These are phyloP conservation scores for Datisca glomerata DNA, from an alignment of 306 rosid species.

Conservation along the genomic window DNA sequence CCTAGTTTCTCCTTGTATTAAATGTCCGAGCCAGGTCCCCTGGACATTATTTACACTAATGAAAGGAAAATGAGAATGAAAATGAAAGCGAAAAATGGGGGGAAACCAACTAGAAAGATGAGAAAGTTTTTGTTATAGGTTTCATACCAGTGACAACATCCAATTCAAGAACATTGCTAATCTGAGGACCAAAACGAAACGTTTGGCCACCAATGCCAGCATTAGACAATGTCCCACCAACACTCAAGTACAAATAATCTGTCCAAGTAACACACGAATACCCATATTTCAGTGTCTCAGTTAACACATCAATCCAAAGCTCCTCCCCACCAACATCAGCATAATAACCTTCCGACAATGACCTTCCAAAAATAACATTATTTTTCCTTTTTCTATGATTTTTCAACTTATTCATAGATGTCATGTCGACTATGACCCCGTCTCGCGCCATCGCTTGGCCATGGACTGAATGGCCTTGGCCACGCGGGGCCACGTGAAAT, in stretches of 20 bases:
- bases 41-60: too few relatives aligned
- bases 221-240: conserved; percentile 84
- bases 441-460: conserved; percentile 56
- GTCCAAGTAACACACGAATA: conserved; percentile 69
- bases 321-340: conserved; percentile 80
- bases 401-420: conserved; percentile 18
- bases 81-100: too few relatives aligned
- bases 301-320: conserved; percentile 64
- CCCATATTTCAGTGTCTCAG: conserved; percentile 37
- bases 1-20: too few relatives aligned
- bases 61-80: background rate
- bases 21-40: too few relatives aligned
- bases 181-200: conserved; percentile 69
- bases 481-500: conserved; percentile 43
- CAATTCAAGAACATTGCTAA: conserved; percentile 50
- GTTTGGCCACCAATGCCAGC: conserved; percentile 89
- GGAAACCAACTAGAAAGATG: too few relatives aligned
- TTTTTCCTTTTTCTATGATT: too few relatives aligned
- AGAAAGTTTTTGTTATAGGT: background rate
- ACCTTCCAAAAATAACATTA: too few relatives aligned
- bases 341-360: too few relatives aligned
- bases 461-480: conserved; percentile 57
- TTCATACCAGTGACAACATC: conserved; percentile 63
- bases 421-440: conserved; percentile 77
- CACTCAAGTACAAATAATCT: conserved; percentile 56